Evolutionary conservation across 2,329 filamentous ascomycete species (phyloP), one percentile per base, ranked within the genome.

Genomic region (Colletotrichum sp.): DNA sequence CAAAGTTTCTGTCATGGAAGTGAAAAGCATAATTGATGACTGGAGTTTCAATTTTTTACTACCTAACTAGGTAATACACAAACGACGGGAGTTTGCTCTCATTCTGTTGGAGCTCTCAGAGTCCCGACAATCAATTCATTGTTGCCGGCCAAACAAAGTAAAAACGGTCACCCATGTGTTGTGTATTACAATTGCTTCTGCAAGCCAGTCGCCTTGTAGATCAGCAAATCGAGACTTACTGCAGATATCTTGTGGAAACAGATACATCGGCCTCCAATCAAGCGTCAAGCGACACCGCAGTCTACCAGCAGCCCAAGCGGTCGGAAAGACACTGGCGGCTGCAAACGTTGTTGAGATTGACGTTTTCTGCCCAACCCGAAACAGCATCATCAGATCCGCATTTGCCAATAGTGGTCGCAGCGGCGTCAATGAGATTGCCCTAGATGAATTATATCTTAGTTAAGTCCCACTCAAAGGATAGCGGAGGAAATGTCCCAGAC

Each of bases 121-220:
- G 44, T 0, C 0, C n/a, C n/a, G 10, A 7, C 10, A 2, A 49
- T 4, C 0, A 1, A 49, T 13, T 8, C 10, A 5, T 3, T 8
- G 6, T 13, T 49, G n/a, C 2, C 44, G 10, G 10, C 44, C 2
- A 1, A 2, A 21, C n/a, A 8, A 49, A 7, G 8, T 1, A 21
- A 8, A 13, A 21, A 49, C n/a, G n/a, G 10, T 0, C 6, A 13
- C 9, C 6, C 10, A 1, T 13, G n/a, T 4, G 16, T 13, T 49
- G 44, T 49, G 44, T 49, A 4, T 2, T 7, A 4, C 44, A n/a
- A 6, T 6, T 1, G n/a, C 1, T 12, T 2, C 6, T 49, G 44
- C 6, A 21, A 2, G 44, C 10, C 6, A 49, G n/a, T 1, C 5
- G 10, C 1, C 44, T 4, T 49, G 3, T 21, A 49, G 44, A 49